A percentile compares a stretch with the other conserved stretches of the same genome.
These are phyloP conservation scores for Allomyces arbusculus DNA, from an alignment of 192 early-diverging fungal genomes.

Conservation along the genomic window DNA sequence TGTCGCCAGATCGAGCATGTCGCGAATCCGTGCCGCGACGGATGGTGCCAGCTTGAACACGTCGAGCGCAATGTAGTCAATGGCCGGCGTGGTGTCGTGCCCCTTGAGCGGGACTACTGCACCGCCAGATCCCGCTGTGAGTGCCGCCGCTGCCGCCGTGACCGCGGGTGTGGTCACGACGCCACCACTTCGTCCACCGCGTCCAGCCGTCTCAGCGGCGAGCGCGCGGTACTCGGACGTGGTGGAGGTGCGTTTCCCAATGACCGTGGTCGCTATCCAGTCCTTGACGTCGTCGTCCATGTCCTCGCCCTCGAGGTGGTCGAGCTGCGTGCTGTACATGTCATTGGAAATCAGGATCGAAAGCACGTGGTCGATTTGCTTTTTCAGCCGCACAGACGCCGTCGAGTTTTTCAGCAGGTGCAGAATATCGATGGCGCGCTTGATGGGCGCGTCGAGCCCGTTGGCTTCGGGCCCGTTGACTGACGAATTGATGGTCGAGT, in stretches of 20 bases:
- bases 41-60: not conserved
- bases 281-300: slow-evolving; percentile 28
- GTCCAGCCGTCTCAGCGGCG: not conserved
- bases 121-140: not conserved
- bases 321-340: slow-evolving; percentile 26
- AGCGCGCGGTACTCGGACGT: not conserved
- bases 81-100: not conserved
- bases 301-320: slow-evolving; percentile 27
- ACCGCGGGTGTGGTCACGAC: not conserved
- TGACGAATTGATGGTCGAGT: too few species aligned
- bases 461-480: slow-evolving; percentile 19
- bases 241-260: not conserved
- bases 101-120: not conserved
- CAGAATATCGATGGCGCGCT: slow-evolving; percentile 24
- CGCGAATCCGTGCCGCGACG: not conserved
- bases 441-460: slow-evolving; percentile 25
- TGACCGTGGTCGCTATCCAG: slow-evolving; percentile 19
- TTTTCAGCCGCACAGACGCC: slow-evolving; percentile 12
- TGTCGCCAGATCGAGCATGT: not conserved
- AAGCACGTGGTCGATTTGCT: slow-evolving; percentile 25
- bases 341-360: slow-evolving; percentile 20
- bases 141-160: not conserved
- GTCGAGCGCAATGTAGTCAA: not conserved
- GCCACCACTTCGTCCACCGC: not conserved
- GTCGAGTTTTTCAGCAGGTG: slow-evolving; percentile 14